Evolutionary conservation across 148 eudicot genomes (phyloP), one percentile per base, ranked within the genome.

Genomic region (Persicaria tinctoria): DNA sequence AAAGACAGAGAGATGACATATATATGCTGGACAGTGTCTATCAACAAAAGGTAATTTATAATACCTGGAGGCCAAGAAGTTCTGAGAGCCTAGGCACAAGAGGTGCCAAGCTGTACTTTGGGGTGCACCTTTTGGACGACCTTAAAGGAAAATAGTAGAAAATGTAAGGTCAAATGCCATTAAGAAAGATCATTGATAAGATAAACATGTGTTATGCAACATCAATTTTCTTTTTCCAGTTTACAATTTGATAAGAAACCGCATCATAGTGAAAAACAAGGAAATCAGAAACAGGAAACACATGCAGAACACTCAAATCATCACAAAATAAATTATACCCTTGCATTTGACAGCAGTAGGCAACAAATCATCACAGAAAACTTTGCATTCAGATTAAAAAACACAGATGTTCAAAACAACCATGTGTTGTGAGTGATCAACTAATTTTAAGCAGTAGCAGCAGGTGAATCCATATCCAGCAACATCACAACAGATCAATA

Each of bases 81-180:
- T 91, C 93, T 54, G 93, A 88, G 66, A 91, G 87, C 80, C 95
- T 85, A 32, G 93, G 95, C 12, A 93, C 98, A 83, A 93, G 91
- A 71, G 97, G 98, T 23, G 88, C 89, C 87, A 93, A 84, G 89
- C 98, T 93, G 85, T 68, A 93, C 74, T 93, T 93, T 77, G 97
- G 98, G 38, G 95, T 93, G 89, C 93, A 60, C 97, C 97, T 79
- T 91, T 91, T 72, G 98, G 97, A 12, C 98, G 83, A 47, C 97
- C 97, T 95, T 93, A 78, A 44, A 74, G 53, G 17, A 27, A n/a
- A 60, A 18, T 23, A 68, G 32, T 64, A 48, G 72, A 38, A 59
- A 68, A 27, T 27, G 27, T 70, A 9, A 70, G 41, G 46, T 60
- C 53, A 27, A 18, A 23, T 70, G 1, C 4, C 23, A n/a, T 47